Evolutionary conservation across 1,284 basidiomycete genomes (phyloP).

Genomic region (Tilletia setariae): DNA sequence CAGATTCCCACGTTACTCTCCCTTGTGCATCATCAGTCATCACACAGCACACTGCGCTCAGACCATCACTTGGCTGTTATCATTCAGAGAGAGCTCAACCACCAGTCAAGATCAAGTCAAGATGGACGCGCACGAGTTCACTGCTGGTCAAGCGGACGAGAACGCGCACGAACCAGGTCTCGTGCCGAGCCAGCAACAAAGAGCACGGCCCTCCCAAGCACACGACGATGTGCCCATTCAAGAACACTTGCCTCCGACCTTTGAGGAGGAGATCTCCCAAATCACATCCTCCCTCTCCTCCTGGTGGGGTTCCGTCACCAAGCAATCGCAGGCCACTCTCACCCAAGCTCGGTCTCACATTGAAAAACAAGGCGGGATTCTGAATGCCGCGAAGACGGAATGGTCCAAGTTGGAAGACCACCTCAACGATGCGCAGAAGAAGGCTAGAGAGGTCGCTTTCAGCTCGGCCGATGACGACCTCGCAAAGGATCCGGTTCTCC

Average conservation of each 20-base stretch:
- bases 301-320: slow-evolving; percentile 48
- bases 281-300: slow-evolving; percentile 42
- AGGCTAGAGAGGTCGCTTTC: slow-evolving; percentile 31
- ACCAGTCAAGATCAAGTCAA: not conserved
- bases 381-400: slow-evolving; percentile 37
- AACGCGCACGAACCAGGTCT: not conserved
- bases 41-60: no score
- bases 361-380: slow-evolving; percentile 39
- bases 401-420: slow-evolving; percentile 38
- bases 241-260: slow-evolving; percentile 22
- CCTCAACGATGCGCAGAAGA: slow-evolving; percentile 38
- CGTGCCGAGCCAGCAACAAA: not conserved
- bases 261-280: slow-evolving; percentile 46
- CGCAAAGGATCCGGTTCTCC: not conserved
- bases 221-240: slow-evolving; percentile 28
- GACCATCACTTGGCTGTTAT: no score
- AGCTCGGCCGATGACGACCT: slow-evolving; percentile 16
- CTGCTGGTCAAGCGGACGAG: not conserved
- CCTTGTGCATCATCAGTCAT: no score
- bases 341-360: slow-evolving; percentile 35
- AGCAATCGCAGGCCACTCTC: slow-evolving; percentile 39
- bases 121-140: not conserved
- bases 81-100: no score
- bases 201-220: not conserved
- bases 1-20: no score